phyloP scores from a whole-genome alignment of 208 protist species.

The Strigomonas galati region DNA sequence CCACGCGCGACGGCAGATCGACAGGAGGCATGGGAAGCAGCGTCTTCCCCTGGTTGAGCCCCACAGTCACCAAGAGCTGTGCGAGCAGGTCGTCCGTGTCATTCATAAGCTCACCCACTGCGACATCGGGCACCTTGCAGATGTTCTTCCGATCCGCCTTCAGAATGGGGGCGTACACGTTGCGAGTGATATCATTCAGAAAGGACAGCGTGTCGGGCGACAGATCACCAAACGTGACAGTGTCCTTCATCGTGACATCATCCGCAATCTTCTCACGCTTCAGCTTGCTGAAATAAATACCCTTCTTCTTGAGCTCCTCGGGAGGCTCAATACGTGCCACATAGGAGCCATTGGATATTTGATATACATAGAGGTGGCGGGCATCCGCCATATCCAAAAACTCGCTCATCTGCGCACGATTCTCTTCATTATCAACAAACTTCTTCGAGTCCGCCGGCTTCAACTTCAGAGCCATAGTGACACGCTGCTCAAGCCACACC shows the following conservation, averaged over 20 bases:
- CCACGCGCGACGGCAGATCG: conserved; percentile 70
- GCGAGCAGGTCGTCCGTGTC: conserved; percentile 86
- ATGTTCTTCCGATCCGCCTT: conserved; percentile 84
- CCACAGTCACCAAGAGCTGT: conserved; percentile 88
- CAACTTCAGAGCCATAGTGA: conserved; percentile 76
- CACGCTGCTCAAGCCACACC: conserved; percentile 89
- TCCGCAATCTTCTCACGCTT: conserved; percentile 90
- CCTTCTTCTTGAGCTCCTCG: conserved; percentile 89
- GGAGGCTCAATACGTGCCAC: conserved; percentile 84
- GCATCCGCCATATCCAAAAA: conserved; percentile 92
- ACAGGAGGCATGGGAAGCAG: conserved; percentile 92
- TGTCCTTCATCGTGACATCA: conserved; percentile 81
- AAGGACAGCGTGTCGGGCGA: conserved; percentile 54
- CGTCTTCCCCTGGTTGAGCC: conserved; percentile 91
- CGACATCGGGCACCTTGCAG: conserved; percentile 88
- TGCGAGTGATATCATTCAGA: conserved; percentile 77
- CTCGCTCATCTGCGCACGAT: conserved; percentile 85
- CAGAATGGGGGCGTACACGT: conserved; percentile 88
- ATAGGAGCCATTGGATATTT: conserved; percentile 59
- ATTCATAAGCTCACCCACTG: conserved; percentile 91
- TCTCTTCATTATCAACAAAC: conserved; percentile 90
- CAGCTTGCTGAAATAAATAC: conserved; percentile 90
- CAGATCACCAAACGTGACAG: conserved; percentile 85
- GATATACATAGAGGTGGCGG: conserved; percentile 90
- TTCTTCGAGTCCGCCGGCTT: conserved; percentile 92